Evolutionary conservation across 1,284 basidiomycete species (phyloP).

Genomic region (Mycena sp.): DNA sequence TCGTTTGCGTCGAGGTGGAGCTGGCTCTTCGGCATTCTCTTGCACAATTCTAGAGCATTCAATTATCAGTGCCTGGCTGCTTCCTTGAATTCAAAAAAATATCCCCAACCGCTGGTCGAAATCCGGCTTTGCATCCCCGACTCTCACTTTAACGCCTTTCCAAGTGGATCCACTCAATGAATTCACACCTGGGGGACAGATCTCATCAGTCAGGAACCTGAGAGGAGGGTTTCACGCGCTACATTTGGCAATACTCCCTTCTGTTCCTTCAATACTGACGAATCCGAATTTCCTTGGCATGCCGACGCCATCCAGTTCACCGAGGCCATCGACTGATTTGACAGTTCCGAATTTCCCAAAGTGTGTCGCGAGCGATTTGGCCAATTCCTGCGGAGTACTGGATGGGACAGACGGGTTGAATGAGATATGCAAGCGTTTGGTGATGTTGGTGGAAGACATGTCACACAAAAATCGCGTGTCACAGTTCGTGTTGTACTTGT

Average conservation of each 20-base stretch:
- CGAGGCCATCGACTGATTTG: slow-evolving; percentile 74
- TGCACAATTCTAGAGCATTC: slow-evolving; percentile 39
- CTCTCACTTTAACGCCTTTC: slow-evolving; percentile 84
- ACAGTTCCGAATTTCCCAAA: slow-evolving; percentile 75
- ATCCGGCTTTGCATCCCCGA: slow-evolving; percentile 82
- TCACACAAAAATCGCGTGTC: neutral
- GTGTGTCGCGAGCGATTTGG: slow-evolving; percentile 20
- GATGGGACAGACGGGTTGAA: slow-evolving; percentile 27
- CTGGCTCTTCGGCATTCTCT: slow-evolving; percentile 41
- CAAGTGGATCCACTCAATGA: slow-evolving; percentile 80
- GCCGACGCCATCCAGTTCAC: slow-evolving; percentile 68
- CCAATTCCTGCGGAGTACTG: slow-evolving; percentile 15
- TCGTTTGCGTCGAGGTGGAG: slow-evolving; percentile 47
- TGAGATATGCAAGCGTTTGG: slow-evolving; percentile 28
- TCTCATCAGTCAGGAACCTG: slow-evolving; percentile 8
- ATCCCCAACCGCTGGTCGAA: slow-evolving; percentile 64
- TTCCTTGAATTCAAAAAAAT: neutral
- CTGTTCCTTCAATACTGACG: slow-evolving; percentile 75
- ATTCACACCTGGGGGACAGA: slow-evolving; percentile 66
- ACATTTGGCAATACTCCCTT: slow-evolving; percentile 72
- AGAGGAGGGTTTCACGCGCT: slow-evolving; percentile 37
- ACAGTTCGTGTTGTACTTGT: too few relatives aligned
- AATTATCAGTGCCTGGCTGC: neutral
- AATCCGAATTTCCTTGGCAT: slow-evolving; percentile 75
- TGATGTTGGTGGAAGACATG: slow-evolving; percentile 19